Base-by-base conservation (phyloP, 176 grass and related monocot genomes). In the Urochloa ruziziensis region DNA sequence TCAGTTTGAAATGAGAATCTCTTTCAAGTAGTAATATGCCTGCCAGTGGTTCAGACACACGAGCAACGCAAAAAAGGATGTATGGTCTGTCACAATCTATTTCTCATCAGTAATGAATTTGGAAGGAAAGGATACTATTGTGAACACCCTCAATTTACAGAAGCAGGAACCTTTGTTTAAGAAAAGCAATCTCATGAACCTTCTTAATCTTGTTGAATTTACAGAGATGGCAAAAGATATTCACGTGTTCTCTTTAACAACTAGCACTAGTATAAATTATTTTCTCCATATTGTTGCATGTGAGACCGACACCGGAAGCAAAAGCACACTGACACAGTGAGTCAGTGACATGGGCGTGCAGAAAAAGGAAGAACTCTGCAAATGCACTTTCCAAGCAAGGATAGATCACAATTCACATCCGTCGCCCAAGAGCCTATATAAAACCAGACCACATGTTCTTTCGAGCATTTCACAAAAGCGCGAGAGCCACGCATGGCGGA, bases 401-500 rank as follows among this genome's bases (percentile, higher is more conserved):
- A 23, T 37, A 10, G n/a, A n/a, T 6, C 33, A 25, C 11, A 2
- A 52, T 52, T 70, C 2, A 13, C 4, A 28, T 32, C 12, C 43
- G 15, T 34, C 27, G 11, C 8, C 18, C 42, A 36, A 36, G 60
- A 49, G 30, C 30, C 46, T 28, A 47, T 48, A 67, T 80, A 67
- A 80, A 67, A 27, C 18, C 43, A 10, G 62, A 19, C 30, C 30
- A 35, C 29, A 65, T 1, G 62, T 10, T 62, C 14, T 37, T 37
- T 44, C 42, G 10, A 48, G 13, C 42, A 48, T 5, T 19, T 30
- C 35, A 25, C 4, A 51, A 18, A 1, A 19, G 44, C 44, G 13
- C 13, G 6, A 18, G 56, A 33, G 8, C 19, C 49, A 19, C 39
- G 3, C 52, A 92, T 92, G 90, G 86, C 79, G 81, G 87, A 86